Percentiles rank a stretch among this genome's conserved stretches.
phyloP scores from a whole-genome alignment of 2,329 filamentous ascomycete species.

The Neofusicoccum sp. region DNA sequence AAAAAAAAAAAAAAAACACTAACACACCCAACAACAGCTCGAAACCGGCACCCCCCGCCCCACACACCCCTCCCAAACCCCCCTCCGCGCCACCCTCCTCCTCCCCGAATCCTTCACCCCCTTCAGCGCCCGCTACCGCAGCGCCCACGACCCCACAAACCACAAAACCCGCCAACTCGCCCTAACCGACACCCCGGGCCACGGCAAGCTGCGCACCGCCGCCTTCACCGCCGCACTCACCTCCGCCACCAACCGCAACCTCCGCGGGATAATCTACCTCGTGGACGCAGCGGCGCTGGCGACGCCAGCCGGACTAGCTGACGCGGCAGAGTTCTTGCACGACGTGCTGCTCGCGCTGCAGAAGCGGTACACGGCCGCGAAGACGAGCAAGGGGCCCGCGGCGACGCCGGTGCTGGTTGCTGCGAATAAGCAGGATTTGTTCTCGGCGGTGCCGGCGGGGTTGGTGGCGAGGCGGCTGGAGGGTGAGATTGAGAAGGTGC shows the following conservation, averaged over 20 bases:
- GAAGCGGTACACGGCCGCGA: conserved; percentile 63
- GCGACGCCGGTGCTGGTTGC: conserved; percentile 78
- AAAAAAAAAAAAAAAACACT: background rate
- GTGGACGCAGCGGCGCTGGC: conserved; percentile 70
- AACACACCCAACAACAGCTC: conserved; percentile 36
- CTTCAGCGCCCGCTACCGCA: conserved; percentile 65
- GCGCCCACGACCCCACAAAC: conserved; percentile 63
- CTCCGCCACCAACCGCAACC: conserved; percentile 41
- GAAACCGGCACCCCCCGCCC: conserved; percentile 58
- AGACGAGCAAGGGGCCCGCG: conserved; percentile 59
- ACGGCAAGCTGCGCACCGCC: conserved; percentile 79
- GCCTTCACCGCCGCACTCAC: conserved; percentile 57
- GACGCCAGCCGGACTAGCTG: conserved; percentile 56
- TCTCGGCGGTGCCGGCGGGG: conserved; percentile 81
- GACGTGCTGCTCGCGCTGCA: conserved; percentile 85
- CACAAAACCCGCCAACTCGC: conserved; percentile 66
- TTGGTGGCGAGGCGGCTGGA: conserved; percentile 78
- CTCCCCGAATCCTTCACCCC: conserved; percentile 57
- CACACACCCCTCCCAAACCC: conserved; percentile 66
- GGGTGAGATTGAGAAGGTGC: conserved; percentile 76
- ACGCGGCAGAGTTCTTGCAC: conserved; percentile 83
- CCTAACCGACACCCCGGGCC: conserved; percentile 87
- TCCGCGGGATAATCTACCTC: conserved; percentile 80
- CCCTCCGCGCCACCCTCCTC: conserved; percentile 58
- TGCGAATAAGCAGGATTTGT: conserved; percentile 94